Conservation (phyloP, 1,284 basidiomycete genomes). For the Takashimella tepidaria region DNA sequence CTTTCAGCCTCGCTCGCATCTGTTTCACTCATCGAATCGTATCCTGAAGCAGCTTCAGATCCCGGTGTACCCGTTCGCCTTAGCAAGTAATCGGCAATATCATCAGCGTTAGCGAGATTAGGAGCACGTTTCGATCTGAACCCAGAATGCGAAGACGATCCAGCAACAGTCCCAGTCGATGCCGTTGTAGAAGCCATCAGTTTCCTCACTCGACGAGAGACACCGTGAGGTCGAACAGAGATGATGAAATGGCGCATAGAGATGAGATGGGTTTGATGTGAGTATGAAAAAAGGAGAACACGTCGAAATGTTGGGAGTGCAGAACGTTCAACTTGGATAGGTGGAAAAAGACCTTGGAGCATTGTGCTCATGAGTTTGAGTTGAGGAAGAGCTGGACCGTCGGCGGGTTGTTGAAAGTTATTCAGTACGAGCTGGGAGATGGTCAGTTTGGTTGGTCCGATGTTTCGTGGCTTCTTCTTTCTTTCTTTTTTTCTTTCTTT, state of each 20-base stretch:
- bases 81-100: constrained; percentile 93
- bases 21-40: constrained; percentile 66
- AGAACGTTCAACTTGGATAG: constrained; percentile 59
- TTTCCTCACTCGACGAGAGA: constrained; percentile 85
- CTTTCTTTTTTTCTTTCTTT: background rate
- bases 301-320: constrained; percentile 80
- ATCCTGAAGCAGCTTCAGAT: constrained; percentile 54
- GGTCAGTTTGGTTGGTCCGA: background rate
- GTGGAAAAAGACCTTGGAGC: constrained; percentile 54
- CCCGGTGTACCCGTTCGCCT: constrained; percentile 63
- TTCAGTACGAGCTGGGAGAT: constrained; percentile 49
- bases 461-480: too few species aligned
- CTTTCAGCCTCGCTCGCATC: constrained; percentile 67
- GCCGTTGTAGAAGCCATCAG: constrained; percentile 62
- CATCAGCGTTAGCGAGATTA: constrained; percentile 81
- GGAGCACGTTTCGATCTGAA: constrained; percentile 46
- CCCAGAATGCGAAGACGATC: constrained; percentile 32
- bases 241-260: constrained; percentile 95
- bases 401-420: constrained; percentile 50
- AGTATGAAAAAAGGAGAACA: constrained; percentile 90
- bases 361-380: constrained; percentile 52
- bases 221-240: constrained; percentile 88
- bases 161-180: constrained; percentile 44
- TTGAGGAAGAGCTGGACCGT: constrained; percentile 47
- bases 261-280: constrained; percentile 75